Evolutionary conservation across 225 moss, liverwort and hornwort genomes (phyloP).

Genomic region (Marchantia polymorpha): DNA sequence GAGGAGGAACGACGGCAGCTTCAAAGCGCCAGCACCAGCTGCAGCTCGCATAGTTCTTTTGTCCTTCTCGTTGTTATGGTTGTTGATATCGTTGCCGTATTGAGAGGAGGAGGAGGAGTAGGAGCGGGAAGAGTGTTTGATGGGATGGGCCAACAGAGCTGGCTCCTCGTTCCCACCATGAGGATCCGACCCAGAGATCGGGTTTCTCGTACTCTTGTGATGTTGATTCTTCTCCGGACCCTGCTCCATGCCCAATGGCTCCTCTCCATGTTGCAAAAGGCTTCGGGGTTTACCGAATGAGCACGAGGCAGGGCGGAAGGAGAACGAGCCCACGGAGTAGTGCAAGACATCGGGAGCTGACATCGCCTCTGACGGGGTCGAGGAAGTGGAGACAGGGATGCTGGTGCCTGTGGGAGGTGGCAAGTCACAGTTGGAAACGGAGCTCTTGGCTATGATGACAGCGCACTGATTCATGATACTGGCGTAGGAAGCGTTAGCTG

Average conservation of each 20-base stretch:
- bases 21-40: not conserved
- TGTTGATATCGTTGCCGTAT: not conserved
- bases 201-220: not conserved
- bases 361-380: not conserved
- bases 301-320: constrained; percentile 13
- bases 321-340: constrained; percentile 2
- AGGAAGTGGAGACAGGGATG: not conserved
- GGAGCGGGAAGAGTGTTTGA: not conserved
- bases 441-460: constrained; percentile 6
- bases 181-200: not conserved
- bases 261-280: not conserved
- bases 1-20: not conserved
- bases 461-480: constrained; percentile 2
- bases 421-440: constrained; percentile 19
- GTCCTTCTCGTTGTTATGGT: not conserved
- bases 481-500: not conserved
- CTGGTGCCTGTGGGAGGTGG: not conserved
- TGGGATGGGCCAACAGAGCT: not conserved
- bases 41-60: not conserved
- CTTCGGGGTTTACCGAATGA: not conserved
- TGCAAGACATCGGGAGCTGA: no score
- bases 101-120: not conserved
- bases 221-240: not conserved
- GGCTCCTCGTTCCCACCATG: not conserved
- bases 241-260: not conserved